Conservation (phyloP, 1,284 basidiomycete genomes). For the Cutaneotrichosporon sp. region DNA sequence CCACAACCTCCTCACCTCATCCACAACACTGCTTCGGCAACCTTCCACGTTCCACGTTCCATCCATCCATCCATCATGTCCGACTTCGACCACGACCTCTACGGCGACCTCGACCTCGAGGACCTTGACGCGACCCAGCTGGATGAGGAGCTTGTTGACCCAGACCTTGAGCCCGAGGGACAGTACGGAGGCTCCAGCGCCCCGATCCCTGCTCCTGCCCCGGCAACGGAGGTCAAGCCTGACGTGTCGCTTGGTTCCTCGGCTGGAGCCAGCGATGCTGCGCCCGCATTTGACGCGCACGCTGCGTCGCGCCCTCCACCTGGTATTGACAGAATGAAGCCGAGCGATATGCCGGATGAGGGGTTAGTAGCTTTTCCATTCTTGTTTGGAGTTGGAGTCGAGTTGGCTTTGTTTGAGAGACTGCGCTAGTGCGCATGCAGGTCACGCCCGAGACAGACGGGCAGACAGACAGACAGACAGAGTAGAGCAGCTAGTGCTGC, state of each 20-base stretch:
- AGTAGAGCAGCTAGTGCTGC: neutral
- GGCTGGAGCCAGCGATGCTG: neutral
- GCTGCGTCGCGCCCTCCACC: neutral
- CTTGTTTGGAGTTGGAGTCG: neutral
- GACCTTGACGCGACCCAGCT: conserved; percentile 39
- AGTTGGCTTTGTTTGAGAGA: neutral
- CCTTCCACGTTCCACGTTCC: neutral
- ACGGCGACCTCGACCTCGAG: conserved; percentile 40
- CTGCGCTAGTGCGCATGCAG: neutral
- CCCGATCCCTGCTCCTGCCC: neutral
- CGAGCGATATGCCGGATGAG: conserved; percentile 97
- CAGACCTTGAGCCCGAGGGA: conserved; percentile 13
- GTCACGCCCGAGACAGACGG: neutral
- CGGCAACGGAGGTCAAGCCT: neutral
- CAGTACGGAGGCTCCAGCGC: neutral
- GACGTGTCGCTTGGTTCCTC: neutral
- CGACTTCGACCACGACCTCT: conserved; percentile 39
- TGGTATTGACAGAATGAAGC: conserved; percentile 55
- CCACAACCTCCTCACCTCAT: neutral
- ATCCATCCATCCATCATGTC: conserved; percentile 23
- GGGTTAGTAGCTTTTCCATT: conserved; percentile 66
- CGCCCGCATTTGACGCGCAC: conserved; percentile 1
- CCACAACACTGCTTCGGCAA: neutral
- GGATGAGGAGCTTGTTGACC: conserved; percentile 37
- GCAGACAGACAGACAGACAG: neutral